These are phyloP conservation scores for Aspergillus sp. DNA, from an alignment of 2,329 filamentous ascomycete species.

Conservation along the genomic window DNA sequence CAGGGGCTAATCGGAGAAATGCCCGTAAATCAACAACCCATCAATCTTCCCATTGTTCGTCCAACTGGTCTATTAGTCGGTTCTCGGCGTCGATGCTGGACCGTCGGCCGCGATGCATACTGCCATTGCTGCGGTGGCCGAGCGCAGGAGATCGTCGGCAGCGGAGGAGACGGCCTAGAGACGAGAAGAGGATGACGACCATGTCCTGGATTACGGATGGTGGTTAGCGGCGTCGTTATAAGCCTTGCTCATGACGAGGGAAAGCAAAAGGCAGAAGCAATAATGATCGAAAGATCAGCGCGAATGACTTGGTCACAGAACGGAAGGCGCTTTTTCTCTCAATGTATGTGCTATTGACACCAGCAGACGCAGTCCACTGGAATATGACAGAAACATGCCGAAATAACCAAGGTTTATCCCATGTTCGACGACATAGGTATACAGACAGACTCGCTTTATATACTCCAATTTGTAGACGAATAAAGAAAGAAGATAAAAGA, in stretches of 20 bases:
- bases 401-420: not conserved
- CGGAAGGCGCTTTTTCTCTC: not conserved
- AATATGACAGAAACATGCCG: not conserved
- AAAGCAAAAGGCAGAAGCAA: not conserved
- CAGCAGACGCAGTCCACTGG: conserved; percentile 4
- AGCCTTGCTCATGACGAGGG: not conserved
- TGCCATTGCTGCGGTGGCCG: conserved; percentile 36
- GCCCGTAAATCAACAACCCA: not conserved
- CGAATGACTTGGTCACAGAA: not conserved
- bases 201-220: conserved; percentile 42
- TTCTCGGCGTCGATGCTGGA: conserved; percentile 76
- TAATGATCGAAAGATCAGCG: not conserved
- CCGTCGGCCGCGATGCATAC: conserved; percentile 18
- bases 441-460: not conserved
- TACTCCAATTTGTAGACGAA: conserved; percentile 2
- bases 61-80: conserved; percentile 87
- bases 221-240: not conserved
- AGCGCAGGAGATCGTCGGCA: conserved; percentile 31
- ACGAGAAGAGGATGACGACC: conserved; percentile 47
- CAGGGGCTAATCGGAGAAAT: not conserved
- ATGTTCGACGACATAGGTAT: conserved; percentile 11
- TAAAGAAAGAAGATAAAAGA: conserved; percentile 7
- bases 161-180: conserved; percentile 41
- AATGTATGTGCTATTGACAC: conserved; percentile 6
- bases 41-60: conserved; percentile 92